A percentile compares a stretch with the other conserved stretches of the same genome.
These are phyloP conservation scores for Aphanocladium album DNA, from an alignment of 2,329 filamentous ascomycete species.

Conservation along the genomic window DNA sequence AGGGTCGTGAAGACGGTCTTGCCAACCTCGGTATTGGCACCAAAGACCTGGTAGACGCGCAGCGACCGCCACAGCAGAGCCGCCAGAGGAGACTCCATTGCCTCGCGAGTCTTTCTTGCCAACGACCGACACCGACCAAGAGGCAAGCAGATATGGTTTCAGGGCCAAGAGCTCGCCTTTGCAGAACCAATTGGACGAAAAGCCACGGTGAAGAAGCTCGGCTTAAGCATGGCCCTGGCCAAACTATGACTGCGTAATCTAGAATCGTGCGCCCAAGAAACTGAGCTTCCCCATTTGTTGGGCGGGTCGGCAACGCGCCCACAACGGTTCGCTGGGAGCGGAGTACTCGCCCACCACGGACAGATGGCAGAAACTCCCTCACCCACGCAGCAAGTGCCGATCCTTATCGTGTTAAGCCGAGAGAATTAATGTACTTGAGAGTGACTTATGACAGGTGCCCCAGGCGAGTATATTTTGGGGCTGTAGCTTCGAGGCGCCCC, in stretches of 20 bases:
- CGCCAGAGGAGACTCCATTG: slow-evolving; percentile 43
- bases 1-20: slow-evolving; percentile 78
- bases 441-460: slow-evolving; percentile 14
- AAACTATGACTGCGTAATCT: neutral
- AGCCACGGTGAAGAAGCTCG: neutral
- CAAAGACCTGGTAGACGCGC: slow-evolving; percentile 69
- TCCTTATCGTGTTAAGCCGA: slow-evolving; percentile 11
- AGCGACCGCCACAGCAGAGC: slow-evolving; percentile 64
- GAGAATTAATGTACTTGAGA: neutral
- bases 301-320: slow-evolving; percentile 2
- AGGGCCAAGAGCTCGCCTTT: neutral
- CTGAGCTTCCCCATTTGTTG: slow-evolving; percentile 9
- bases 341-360: slow-evolving; percentile 1
- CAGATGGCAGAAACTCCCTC: slow-evolving; percentile 7
- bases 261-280: neutral
- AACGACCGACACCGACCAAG: neutral
- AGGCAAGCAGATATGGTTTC: neutral
- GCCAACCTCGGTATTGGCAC: slow-evolving; percentile 78
- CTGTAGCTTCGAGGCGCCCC: neutral
- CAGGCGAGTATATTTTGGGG: neutral
- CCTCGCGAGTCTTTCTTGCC: neutral
- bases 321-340: neutral
- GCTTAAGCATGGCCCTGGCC: neutral
- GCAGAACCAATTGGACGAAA: neutral
- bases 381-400: slow-evolving; percentile 6